These are phyloP conservation scores for Phaeosphaeriaceae sp. DNA, from an alignment of 2,329 filamentous ascomycete genomes.

Conservation along the genomic window DNA sequence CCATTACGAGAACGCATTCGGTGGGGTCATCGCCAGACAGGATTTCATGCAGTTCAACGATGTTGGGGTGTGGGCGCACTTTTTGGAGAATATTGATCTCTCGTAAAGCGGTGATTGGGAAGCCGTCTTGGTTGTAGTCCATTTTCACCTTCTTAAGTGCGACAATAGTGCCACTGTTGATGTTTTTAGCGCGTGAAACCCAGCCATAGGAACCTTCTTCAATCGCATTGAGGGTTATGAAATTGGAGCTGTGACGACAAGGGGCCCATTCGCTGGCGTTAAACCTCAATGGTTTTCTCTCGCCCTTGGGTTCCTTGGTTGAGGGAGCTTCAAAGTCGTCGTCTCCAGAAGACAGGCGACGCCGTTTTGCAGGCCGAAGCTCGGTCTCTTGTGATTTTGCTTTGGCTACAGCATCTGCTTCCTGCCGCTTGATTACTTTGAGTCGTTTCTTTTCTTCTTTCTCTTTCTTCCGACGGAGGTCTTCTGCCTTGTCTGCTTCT, in stretches of 20 bases:
- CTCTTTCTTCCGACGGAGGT: constrained; percentile 75
- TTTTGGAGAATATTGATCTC: constrained; percentile 92
- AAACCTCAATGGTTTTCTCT: constrained; percentile 73
- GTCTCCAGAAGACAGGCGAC: constrained; percentile 64
- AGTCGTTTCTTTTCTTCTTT: constrained; percentile 88
- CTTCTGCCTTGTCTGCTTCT: constrained; percentile 77
- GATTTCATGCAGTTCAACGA: constrained; percentile 82
- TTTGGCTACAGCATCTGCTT: constrained; percentile 59
- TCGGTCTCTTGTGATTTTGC: constrained; percentile 35
- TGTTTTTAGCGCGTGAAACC: constrained; percentile 83
- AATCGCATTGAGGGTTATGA: constrained; percentile 93
- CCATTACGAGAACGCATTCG: constrained; percentile 90
- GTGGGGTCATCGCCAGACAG: constrained; percentile 73
- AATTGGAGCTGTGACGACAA: constrained; percentile 82
- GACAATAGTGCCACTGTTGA: constrained; percentile 77
- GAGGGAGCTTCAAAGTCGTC: constrained; percentile 23
- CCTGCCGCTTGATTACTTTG: constrained; percentile 81
- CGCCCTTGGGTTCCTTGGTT: constrained; percentile 29
- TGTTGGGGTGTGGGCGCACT: constrained; percentile 74
- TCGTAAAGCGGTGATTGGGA: constrained; percentile 89
- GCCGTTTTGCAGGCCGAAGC: constrained; percentile 60
- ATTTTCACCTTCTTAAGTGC: constrained; percentile 95
- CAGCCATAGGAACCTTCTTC: constrained; percentile 97
- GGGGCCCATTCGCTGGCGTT: constrained; percentile 70
- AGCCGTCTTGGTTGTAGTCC: constrained; percentile 74